A percentile compares a stretch with the other conserved stretches of the same genome.
Conservation (phyloP, 257 asterid genomes). For the Ilex asprella region DNA sequence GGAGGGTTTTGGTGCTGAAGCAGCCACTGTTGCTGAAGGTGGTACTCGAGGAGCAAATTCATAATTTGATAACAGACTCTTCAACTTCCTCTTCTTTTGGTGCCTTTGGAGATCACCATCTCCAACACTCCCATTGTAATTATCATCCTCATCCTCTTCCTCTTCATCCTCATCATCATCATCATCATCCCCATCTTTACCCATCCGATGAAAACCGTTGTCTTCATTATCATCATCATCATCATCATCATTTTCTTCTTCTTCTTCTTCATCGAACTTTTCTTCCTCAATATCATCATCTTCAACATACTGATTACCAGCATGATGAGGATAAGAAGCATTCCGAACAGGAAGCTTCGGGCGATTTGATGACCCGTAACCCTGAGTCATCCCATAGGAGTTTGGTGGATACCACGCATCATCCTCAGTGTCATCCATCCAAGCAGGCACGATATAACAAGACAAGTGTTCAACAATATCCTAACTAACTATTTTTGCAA, state of each 20-base stretch:
- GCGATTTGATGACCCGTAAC: slow-evolving; percentile 26
- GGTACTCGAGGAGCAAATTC: slow-evolving; percentile 86
- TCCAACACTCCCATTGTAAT: slow-evolving; percentile 16
- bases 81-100: slow-evolving; percentile 62
- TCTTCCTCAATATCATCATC: slow-evolving; percentile 26
- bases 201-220: slow-evolving; percentile 40
- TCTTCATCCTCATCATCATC: slow-evolving; percentile 25
- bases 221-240: slow-evolving; percentile 24
- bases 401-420: slow-evolving; percentile 44
- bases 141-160: slow-evolving; percentile 33
- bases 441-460: slow-evolving; percentile 16
- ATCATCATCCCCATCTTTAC: slow-evolving; percentile 23
- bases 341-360: slow-evolving; percentile 30
- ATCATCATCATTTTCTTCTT: slow-evolving; percentile 30
- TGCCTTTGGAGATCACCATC: slow-evolving; percentile 39
- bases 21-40: slow-evolving; percentile 26
- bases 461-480: not conserved
- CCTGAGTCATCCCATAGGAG: slow-evolving; percentile 24
- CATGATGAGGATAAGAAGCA: slow-evolving; percentile 18
- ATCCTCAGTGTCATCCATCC: slow-evolving; percentile 54
- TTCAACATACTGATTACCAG: slow-evolving; percentile 18
- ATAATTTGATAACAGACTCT: slow-evolving; percentile 56
- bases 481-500: not conserved
- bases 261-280: slow-evolving; percentile 24
- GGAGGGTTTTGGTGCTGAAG: slow-evolving; percentile 37